Conservation (phyloP, 2,329 filamentous ascomycete genomes). For the Phialophora macrospora region DNA sequence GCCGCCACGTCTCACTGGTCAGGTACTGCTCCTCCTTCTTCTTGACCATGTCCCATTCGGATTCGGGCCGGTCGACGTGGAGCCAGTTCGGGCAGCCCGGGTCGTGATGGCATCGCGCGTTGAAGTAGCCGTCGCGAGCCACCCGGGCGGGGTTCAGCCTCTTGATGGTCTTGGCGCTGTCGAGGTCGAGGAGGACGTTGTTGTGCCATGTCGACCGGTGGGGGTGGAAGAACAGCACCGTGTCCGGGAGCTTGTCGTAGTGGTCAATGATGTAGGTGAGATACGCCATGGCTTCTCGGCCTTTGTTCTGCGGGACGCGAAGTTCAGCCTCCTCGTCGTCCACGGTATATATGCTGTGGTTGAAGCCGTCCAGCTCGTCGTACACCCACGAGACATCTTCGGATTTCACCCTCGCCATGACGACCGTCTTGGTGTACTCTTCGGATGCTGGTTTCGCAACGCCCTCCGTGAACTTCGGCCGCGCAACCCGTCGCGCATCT, state of each 20-base stretch:
- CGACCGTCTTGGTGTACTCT: constrained; percentile 47
- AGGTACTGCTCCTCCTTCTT: too few relatives aligned
- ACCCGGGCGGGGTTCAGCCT: constrained; percentile 57
- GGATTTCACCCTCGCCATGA: constrained; percentile 52
- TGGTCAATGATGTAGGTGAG: constrained; percentile 55
- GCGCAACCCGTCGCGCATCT: too few relatives aligned
- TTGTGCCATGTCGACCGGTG: constrained; percentile 56
- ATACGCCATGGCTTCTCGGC: constrained; percentile 54
- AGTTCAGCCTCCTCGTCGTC: constrained; percentile 6
- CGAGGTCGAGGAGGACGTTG: constrained; percentile 46
- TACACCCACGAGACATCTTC: constrained; percentile 53
- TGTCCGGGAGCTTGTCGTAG: constrained; percentile 50
- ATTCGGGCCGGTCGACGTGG: constrained; percentile 33
- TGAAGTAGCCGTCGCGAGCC: constrained; percentile 61
- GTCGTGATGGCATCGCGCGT: constrained; percentile 64
- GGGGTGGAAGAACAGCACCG: constrained; percentile 55
- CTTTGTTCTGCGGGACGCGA: constrained; percentile 50
- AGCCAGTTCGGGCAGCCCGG: constrained; percentile 54
- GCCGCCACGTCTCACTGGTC: too few relatives aligned
- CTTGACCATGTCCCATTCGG: too few relatives aligned
- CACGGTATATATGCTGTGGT: constrained; percentile 48
- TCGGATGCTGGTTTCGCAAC: neutral
- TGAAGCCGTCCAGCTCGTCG: constrained; percentile 13
- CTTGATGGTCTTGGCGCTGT: constrained; percentile 46
- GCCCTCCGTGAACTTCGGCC: too few relatives aligned